These are phyloP conservation scores for Ceratocystis eucalypticola DNA, from an alignment of 2,329 filamentous ascomycete species.

Conservation along the genomic window DNA sequence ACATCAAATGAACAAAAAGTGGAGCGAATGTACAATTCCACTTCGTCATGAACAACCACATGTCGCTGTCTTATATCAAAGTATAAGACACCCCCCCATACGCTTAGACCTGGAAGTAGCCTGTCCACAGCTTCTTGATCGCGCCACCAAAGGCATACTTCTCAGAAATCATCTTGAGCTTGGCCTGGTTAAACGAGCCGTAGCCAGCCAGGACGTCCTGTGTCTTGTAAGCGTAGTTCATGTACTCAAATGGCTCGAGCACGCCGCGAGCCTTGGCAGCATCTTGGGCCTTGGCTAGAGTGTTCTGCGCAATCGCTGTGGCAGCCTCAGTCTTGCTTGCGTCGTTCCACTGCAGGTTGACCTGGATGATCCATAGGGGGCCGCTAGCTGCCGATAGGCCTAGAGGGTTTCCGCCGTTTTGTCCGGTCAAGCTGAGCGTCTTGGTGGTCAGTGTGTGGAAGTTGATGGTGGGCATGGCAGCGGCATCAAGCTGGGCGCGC, in stretches of 20 bases:
- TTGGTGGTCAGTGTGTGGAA: slow-evolving; percentile 32
- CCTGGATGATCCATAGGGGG: slow-evolving; percentile 21
- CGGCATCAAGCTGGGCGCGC: slow-evolving; percentile 8
- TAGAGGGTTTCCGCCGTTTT: slow-evolving; percentile 29
- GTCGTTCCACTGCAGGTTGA: slow-evolving; percentile 22
- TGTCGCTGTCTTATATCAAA: too few relatives aligned
- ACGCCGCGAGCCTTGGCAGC: slow-evolving; percentile 9
- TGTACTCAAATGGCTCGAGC: slow-evolving; percentile 25
- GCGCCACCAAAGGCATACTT: slow-evolving; percentile 27
- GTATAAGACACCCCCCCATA: neutral
- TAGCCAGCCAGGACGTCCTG: slow-evolving; percentile 31
- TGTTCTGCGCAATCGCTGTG: slow-evolving; percentile 18
- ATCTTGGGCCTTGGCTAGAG: slow-evolving; percentile 21
- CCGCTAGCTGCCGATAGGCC: slow-evolving; percentile 25
- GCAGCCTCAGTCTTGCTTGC: slow-evolving; percentile 20
- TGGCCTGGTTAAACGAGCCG: slow-evolving; percentile 27
- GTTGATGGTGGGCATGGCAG: slow-evolving; percentile 23
- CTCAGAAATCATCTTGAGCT: slow-evolving; percentile 23
- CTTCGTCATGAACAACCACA: neutral
- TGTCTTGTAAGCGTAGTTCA: slow-evolving; percentile 32
- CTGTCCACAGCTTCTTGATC: slow-evolving; percentile 25
- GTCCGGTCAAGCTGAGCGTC: slow-evolving; percentile 26
- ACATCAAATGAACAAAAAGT: neutral
- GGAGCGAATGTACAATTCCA: neutral
- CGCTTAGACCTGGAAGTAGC: slow-evolving; percentile 24